phyloP scores from a whole-genome alignment of 2,329 filamentous ascomycete species.

The Didymella arachidicola region DNA sequence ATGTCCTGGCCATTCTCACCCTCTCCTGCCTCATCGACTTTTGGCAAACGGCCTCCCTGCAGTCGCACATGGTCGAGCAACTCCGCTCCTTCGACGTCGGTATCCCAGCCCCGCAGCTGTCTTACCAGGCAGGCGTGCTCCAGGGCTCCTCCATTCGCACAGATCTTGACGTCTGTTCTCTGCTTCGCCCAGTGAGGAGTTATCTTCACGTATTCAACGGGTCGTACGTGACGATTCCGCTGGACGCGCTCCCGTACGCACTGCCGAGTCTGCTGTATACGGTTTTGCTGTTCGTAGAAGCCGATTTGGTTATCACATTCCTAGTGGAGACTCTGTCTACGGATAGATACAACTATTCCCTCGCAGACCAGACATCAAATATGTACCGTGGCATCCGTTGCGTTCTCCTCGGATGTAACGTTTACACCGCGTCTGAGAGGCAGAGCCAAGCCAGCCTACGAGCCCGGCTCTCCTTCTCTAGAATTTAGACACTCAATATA shows the following conservation, averaged over 20 bases:
- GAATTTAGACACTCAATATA: constrained; percentile 64
- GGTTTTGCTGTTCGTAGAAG: constrained; percentile 9
- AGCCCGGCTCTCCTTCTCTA: constrained; percentile 53
- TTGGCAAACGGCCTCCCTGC: constrained; percentile 55
- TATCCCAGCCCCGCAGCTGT: constrained; percentile 58
- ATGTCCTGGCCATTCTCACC: constrained; percentile 49
- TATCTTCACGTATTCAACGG: background rate
- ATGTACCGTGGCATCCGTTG: constrained; percentile 8
- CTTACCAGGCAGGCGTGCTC: constrained; percentile 53
- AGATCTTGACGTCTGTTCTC: constrained; percentile 53
- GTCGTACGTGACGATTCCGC: background rate
- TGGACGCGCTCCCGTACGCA: constrained; percentile 12
- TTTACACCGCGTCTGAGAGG: background rate
- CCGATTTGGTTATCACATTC: constrained; percentile 2
- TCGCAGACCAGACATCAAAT: constrained; percentile 1
- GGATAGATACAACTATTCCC: constrained; percentile 2
- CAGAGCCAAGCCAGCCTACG: background rate
- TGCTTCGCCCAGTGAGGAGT: constrained; percentile 30
- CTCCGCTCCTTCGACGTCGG: constrained; percentile 52
- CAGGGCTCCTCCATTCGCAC: constrained; percentile 53
- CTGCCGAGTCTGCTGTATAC: constrained; percentile 16
- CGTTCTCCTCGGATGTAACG: background rate
- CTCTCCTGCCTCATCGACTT: constrained; percentile 55
- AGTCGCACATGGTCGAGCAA: constrained; percentile 56
- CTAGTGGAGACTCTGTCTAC: constrained; percentile 12